These are phyloP conservation scores for Mortierella antarctica DNA, from an alignment of 192 early-diverging fungal species.

Conservation along the genomic window DNA sequence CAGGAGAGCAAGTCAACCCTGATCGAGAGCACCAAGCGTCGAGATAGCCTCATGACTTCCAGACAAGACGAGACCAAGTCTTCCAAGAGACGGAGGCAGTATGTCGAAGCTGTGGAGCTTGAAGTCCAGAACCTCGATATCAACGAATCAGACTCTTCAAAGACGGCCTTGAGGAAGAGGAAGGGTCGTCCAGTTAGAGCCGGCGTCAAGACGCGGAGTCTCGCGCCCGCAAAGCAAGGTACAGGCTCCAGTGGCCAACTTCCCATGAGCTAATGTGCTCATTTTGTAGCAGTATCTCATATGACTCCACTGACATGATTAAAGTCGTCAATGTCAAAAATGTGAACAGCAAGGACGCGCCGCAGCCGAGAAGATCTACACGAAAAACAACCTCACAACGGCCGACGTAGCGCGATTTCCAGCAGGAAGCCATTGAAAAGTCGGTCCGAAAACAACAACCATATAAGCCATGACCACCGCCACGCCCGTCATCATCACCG, in stretches of 20 bases:
- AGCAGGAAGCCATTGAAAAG: not conserved
- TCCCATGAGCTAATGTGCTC: not conserved
- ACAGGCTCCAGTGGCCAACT: not conserved
- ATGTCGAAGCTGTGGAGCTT: conserved; percentile 2
- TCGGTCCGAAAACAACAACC: not conserved
- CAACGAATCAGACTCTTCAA: not conserved
- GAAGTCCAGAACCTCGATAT: conserved; percentile 24
- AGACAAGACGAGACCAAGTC: not conserved
- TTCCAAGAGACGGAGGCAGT: conserved; percentile 8
- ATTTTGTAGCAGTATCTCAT: not conserved
- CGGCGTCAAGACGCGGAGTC: too few species aligned
- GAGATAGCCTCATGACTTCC: not conserved
- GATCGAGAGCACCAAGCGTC: not conserved
- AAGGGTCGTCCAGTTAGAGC: too few species aligned
- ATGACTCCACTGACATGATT: conserved; percentile 19
- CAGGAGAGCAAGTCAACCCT: not conserved
- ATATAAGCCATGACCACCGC: not conserved
- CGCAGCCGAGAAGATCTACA: conserved; percentile 7
- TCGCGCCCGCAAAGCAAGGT: conserved; percentile 1
- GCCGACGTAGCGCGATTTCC: not conserved
- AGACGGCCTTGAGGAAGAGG: not conserved
- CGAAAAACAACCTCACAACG: conserved; percentile 11
- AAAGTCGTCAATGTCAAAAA: conserved; percentile 14
- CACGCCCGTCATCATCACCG: not conserved
- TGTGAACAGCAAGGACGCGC: conserved; percentile 9